These are phyloP conservation scores for Sporothrix curviconia DNA, from an alignment of 2,329 filamentous ascomycete species.

Conservation along the genomic window DNA sequence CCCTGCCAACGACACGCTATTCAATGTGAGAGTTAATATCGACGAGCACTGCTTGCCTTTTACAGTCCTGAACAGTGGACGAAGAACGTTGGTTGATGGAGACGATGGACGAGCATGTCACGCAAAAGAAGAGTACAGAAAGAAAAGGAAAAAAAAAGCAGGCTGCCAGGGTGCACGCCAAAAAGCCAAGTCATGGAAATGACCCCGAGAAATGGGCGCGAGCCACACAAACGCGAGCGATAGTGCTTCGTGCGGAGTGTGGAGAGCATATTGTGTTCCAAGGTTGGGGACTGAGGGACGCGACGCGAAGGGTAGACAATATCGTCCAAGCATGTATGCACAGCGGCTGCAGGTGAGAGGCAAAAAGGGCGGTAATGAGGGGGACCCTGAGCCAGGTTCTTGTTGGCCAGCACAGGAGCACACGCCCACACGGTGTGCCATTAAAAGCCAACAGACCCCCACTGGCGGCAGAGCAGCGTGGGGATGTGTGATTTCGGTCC, in stretches of 20 bases:
- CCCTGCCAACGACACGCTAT: too few relatives aligned
- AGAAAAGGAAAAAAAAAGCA: background rate
- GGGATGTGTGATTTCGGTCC: too few relatives aligned
- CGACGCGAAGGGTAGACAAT: too few relatives aligned
- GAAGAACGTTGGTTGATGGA: background rate
- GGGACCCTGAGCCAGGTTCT: background rate
- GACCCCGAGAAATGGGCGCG: background rate
- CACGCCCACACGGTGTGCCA: too few relatives aligned
- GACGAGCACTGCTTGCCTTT: too few relatives aligned
- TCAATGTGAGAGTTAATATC: too few relatives aligned
- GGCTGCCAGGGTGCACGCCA: background rate
- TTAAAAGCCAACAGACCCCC: background rate
- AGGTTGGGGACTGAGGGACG: too few relatives aligned
- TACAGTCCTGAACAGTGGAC: too few relatives aligned
- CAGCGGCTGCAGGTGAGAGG: slow-evolving; percentile 1
- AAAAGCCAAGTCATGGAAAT: background rate
- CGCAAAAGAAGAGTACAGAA: background rate
- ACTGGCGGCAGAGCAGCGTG: background rate
- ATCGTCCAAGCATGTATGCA: background rate
- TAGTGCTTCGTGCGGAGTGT: too few relatives aligned
- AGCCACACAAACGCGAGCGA: background rate
- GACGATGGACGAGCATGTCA: background rate
- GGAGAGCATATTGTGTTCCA: too few relatives aligned
- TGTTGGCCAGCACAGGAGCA: too few relatives aligned
- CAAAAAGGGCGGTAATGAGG: background rate